Conservation (phyloP, 1,284 basidiomycete genomes). For the Cutaneotrichosporon dermatis region DNA sequence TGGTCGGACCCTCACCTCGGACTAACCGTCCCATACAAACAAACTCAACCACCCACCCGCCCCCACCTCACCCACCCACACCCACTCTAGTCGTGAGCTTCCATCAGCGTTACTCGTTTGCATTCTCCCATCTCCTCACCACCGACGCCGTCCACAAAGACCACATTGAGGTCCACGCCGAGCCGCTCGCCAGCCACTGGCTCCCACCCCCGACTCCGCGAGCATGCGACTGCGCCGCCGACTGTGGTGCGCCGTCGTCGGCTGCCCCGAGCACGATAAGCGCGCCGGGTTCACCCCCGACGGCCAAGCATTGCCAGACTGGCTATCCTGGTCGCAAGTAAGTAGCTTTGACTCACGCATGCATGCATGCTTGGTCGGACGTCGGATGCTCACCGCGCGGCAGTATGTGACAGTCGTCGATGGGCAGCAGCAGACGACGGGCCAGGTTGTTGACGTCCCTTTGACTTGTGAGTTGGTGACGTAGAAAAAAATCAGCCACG, state of each 20-base stretch:
- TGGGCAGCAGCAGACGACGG: conserved; percentile 20
- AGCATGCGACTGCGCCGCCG: conserved; percentile 7
- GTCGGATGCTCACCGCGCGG: background rate
- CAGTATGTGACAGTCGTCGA: conserved; percentile 24
- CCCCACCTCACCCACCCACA: too few relatives aligned
- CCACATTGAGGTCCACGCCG: background rate
- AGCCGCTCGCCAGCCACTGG: background rate
- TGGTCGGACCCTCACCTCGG: too few relatives aligned
- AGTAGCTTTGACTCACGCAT: conserved; percentile 1
- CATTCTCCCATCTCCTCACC: too few relatives aligned
- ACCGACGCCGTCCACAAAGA: background rate
- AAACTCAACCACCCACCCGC: too few relatives aligned
- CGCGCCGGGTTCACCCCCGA: conserved; percentile 19
- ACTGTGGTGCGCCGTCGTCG: conserved; percentile 17
- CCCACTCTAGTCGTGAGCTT: too few relatives aligned
- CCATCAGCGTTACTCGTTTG: too few relatives aligned
- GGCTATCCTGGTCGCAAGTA: conserved; percentile 27
- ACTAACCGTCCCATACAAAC: too few relatives aligned
- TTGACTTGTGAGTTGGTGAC: conserved; percentile 26
- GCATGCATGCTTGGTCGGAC: background rate
- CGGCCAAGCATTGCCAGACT: conserved; percentile 27
- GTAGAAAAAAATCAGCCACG: conserved; percentile 12
- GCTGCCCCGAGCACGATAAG: conserved; percentile 9
- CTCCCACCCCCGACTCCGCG: background rate
- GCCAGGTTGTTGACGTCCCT: conserved; percentile 25